These are phyloP conservation scores for Medicago truncatula DNA, from an alignment of 306 rosid genomes.

Conservation along the genomic window DNA sequence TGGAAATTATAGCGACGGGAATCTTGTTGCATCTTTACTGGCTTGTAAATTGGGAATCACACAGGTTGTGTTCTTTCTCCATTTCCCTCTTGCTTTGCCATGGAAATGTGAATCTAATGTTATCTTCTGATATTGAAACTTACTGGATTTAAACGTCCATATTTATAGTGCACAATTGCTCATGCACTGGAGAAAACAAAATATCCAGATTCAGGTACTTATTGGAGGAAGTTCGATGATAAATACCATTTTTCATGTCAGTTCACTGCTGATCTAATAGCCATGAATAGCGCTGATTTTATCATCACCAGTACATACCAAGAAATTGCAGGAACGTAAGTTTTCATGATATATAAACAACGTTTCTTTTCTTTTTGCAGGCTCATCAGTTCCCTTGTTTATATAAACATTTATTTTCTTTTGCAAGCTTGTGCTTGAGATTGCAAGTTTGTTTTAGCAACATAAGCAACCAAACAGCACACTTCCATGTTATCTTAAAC, in stretches of 20 bases:
- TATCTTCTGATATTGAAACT: slow-evolving; percentile 32
- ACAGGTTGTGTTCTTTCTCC: slow-evolving; percentile 60
- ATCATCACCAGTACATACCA: slow-evolving; percentile 91
- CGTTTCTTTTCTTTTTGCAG: background rate
- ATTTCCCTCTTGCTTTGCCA: slow-evolving; percentile 18
- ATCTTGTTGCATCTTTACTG: slow-evolving; percentile 88
- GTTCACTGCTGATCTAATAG: slow-evolving; percentile 80
- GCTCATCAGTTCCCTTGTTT: too few species aligned
- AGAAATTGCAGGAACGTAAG: slow-evolving; percentile 97
- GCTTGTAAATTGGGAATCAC: slow-evolving; percentile 92
- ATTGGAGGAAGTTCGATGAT: slow-evolving; percentile 88
- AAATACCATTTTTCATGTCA: slow-evolving; percentile 85
- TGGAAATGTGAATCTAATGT: slow-evolving; percentile 25
- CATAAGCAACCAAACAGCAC: background rate
- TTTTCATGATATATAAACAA: slow-evolving; percentile 10
- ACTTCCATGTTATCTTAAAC: background rate
- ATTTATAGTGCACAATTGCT: slow-evolving; percentile 77
- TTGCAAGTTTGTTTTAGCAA: background rate
- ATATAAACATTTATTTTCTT: too few species aligned
- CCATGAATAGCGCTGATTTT: slow-evolving; percentile 86
- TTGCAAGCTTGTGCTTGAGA: slow-evolving; percentile 24
- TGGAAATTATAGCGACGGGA: slow-evolving; percentile 96
- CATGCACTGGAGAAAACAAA: slow-evolving; percentile 88
- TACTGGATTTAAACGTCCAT: slow-evolving; percentile 26
- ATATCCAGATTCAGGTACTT: slow-evolving; percentile 82